phyloP scores from a whole-genome alignment of 495 filamentous ascomycete genomes.

The Aspergillus carlsbadensis region DNA sequence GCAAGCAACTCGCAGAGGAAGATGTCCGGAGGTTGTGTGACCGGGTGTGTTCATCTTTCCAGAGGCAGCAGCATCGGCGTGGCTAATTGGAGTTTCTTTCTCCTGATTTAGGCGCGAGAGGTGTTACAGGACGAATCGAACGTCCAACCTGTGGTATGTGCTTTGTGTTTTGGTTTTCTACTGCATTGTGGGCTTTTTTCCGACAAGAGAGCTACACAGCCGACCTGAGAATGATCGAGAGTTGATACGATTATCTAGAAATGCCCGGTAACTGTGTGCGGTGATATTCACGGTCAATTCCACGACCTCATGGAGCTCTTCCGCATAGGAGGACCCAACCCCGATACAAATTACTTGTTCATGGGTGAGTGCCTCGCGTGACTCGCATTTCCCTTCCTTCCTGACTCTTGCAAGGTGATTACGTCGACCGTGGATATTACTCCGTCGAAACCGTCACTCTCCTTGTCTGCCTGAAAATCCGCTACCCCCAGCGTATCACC shows the following conservation, averaged over 20 bases:
- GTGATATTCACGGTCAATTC: constrained; percentile 92
- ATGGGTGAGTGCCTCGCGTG: constrained; percentile 60
- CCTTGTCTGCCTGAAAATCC: constrained; percentile 91
- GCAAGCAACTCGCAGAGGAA: constrained; percentile 93
- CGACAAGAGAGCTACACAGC: neutral
- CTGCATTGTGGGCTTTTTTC: constrained; percentile 16
- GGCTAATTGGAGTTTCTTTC: constrained; percentile 12
- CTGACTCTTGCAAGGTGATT: constrained; percentile 64
- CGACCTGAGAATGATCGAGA: neutral
- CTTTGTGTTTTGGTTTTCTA: constrained; percentile 19
- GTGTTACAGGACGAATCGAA: constrained; percentile 97
- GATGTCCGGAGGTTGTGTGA: constrained; percentile 97
- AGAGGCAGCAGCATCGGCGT: neutral
- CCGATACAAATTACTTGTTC: constrained; percentile 93
- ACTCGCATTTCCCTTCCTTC: neutral
- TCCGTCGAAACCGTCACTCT: constrained; percentile 95
- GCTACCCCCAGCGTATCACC: constrained; percentile 94
- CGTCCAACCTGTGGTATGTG: constrained; percentile 94
- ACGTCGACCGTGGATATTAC: constrained; percentile 96
- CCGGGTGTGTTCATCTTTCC: constrained; percentile 63
- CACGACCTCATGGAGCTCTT: constrained; percentile 95
- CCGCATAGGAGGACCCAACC: constrained; percentile 87
- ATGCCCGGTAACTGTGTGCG: constrained; percentile 92
- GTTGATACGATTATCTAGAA: constrained; percentile 53
- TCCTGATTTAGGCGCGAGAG: constrained; percentile 72